phyloP scores from a whole-genome alignment of 805 yeast genomes.

The Candida quercuum region DNA sequence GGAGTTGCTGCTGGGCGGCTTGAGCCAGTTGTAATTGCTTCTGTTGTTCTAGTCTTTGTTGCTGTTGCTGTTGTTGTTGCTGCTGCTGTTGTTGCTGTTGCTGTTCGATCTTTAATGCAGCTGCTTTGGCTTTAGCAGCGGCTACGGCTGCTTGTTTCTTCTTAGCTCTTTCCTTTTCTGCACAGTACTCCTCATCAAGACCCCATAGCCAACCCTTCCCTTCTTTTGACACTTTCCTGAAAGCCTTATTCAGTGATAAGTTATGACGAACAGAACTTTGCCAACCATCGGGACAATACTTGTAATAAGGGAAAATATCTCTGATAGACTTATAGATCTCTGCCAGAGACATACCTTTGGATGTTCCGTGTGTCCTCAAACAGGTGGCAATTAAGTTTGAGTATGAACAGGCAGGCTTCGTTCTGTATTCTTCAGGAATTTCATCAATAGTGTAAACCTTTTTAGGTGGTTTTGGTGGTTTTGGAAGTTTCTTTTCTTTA shows the following conservation, averaged over 20 bases:
- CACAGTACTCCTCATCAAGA: constrained; percentile 76
- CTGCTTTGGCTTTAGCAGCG: constrained; percentile 53
- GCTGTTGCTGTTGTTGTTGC: constrained; percentile 13
- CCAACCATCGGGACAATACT: constrained; percentile 97
- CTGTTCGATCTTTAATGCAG: constrained; percentile 47
- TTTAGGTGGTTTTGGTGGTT: constrained; percentile 48
- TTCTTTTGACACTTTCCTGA: constrained; percentile 73
- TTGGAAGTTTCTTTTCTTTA: constrained; percentile 43
- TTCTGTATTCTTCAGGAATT: constrained; percentile 81
- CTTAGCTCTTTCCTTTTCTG: constrained; percentile 74
- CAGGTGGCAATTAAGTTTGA: constrained; percentile 79
- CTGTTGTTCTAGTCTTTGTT: constrained; percentile 20
- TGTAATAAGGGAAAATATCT: constrained; percentile 84
- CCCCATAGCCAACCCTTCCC: constrained; percentile 98
- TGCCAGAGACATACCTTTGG: constrained; percentile 71
- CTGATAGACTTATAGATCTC: constrained; percentile 86
- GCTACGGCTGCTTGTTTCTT: constrained; percentile 63
- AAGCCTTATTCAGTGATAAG: constrained; percentile 78
- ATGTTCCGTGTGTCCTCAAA: constrained; percentile 58
- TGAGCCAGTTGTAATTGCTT: constrained; percentile 20
- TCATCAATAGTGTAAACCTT: constrained; percentile 73
- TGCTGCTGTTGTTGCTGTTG: constrained; percentile 36
- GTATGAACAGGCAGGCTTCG: constrained; percentile 79
- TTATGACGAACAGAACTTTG: constrained; percentile 92
- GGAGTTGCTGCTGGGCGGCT: constrained; percentile 14